Evolutionary conservation across 345 rosid genomes (phyloP), one percentile per base, ranked within the genome.

Genomic region (Tarenaya hassleriana): DNA sequence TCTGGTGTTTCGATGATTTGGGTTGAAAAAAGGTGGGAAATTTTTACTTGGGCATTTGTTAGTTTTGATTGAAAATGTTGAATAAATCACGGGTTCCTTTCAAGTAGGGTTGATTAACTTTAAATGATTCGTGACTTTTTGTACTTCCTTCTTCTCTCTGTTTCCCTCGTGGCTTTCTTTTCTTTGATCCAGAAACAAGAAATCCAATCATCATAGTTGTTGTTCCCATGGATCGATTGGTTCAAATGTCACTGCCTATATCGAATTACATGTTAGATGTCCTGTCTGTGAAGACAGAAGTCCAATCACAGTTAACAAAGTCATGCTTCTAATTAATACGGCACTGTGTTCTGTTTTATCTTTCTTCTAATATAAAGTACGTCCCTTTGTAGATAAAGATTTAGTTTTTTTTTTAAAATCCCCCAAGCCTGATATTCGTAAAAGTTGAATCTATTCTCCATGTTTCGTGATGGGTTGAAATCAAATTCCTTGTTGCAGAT

Each of bases 401-500:
- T 13, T 37, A 37, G 4, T 8, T 3, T 37, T 37, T 37, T 37
- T n/a, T n/a, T n/a, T n/a, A n/a, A n/a, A n/a, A n/a, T n/a, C n/a
- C n/a, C n/a, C n/a, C n/a, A n/a, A n/a, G n/a, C n/a, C n/a, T n/a
- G n/a, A n/a, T n/a, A n/a, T n/a, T n/a, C n/a, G n/a, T n/a, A n/a
- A 10, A 37, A 37, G 8, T 24, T 24, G 29, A 24, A 24, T 24
- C 29, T 24, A 2, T 24, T 24, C 29, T 2, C 29, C 5, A 24
- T 24, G 29, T 24, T 24, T 24, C 29, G 2, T 24, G 5, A 24
- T 24, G 29, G 29, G 29, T 24, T 24, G 5, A 24, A 24, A 24
- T 24, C 29, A 24, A 24, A 24, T 24, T 24, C 29, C 29, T 24
- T 24, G 5, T 24, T 55, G 71, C 84, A 92, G 99, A 75, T 92